Conservation (phyloP, 2,329 filamentous ascomycete genomes). For the Septoria linicola region DNA sequence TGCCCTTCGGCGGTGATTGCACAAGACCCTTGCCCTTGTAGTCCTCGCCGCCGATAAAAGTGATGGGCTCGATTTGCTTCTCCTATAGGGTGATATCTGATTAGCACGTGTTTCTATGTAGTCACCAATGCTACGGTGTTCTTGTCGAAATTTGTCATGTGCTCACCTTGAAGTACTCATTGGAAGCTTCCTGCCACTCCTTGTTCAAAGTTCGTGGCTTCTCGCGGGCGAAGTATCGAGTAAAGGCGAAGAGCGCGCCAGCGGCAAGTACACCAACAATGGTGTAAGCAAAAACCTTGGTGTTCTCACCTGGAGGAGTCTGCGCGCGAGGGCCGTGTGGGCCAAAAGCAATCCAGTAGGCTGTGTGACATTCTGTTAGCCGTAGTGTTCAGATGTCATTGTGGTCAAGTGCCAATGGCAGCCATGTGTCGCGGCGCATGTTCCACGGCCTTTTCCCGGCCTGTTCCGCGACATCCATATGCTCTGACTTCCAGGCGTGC, state of each 20-base stretch:
- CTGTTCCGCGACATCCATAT: neutral
- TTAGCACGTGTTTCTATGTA: conserved; percentile 7
- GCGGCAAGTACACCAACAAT: conserved; percentile 65
- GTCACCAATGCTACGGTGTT: neutral
- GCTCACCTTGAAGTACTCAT: conserved; percentile 89
- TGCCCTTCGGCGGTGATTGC: conserved; percentile 54
- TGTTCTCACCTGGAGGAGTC: conserved; percentile 78
- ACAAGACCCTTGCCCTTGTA: conserved; percentile 73
- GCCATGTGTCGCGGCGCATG: conserved; percentile 1
- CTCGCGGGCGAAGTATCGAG: conserved; percentile 70
- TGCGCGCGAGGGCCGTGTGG: conserved; percentile 88
- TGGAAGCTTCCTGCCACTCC: conserved; percentile 93
- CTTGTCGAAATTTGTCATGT: neutral
- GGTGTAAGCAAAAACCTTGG: conserved; percentile 74
- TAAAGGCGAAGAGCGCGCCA: conserved; percentile 67
- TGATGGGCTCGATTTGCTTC: conserved; percentile 84
- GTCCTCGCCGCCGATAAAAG: conserved; percentile 74
- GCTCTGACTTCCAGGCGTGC: neutral
- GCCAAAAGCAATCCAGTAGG: conserved; percentile 98
- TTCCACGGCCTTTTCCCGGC: conserved; percentile 11
- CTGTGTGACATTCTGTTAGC: conserved; percentile 51
- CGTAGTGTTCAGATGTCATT: neutral
- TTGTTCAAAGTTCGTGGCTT: conserved; percentile 85
- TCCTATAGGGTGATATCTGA: conserved; percentile 51
- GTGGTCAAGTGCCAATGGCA: conserved; percentile 4